Base-by-base conservation (phyloP, 345 rosid genomes). In the Erodium maritimum region DNA sequence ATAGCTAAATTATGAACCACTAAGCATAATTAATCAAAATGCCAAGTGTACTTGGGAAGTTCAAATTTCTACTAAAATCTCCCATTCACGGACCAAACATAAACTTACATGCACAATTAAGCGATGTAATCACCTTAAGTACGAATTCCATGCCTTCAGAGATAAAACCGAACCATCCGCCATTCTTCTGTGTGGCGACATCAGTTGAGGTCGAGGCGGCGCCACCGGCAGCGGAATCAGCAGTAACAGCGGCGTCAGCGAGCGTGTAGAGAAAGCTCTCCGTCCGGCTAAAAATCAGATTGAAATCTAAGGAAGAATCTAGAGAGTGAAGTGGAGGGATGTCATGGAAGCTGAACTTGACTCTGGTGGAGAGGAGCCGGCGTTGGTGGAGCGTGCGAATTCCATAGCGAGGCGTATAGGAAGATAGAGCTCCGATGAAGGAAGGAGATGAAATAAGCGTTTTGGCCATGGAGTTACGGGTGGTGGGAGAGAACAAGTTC, bases 161-260 rank as follows among this genome's bases (percentile, higher is more conserved):
- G 70, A 93, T 87, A 48, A 89, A 89, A 9, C 91, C 91, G 63
- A 93, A 89, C 96, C 96, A 93, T 7, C 96, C 91, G 9, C 95
- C 91, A 61, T 53, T 84, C 80, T 87, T 93, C 70, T 83, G 94
- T 12, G 65, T 77, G 23, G 77, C 71, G 5, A 72, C 69, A 52
- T 82, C 95, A 52, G 80, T 56, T 1, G 93, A 66, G 46, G 58
- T 60, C 21, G 85, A 24, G 9, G 73, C 77, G 57, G 71, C 68
- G 19, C 70, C 82, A 20, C 64, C 76, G 22, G 78, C 24, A 54
- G 61, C 75, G 2, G 91, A 65, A 65, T 82, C 91, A 45, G 62
- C 78, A 0, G 81, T 79, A 19, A 84, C 90, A 11, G 89, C 94
- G 13, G 94, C 95, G 21, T 89, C 96, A 2, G 96, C 96, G 19